Evolutionary conservation across 306 rosid species (phyloP), one percentile per base, ranked within the genome.

Genomic region (Luffa acutangula): DNA sequence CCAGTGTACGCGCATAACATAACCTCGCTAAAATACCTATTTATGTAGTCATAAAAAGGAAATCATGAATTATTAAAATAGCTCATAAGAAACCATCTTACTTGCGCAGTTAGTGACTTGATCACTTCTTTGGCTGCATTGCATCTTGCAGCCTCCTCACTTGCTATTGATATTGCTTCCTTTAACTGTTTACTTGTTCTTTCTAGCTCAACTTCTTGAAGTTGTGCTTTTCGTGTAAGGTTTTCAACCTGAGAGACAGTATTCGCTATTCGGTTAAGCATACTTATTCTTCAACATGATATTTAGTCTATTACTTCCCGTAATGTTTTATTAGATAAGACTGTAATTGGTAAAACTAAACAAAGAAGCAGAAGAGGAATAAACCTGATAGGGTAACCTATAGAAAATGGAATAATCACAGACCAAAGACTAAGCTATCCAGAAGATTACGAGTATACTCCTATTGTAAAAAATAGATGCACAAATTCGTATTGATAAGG

Each of bases 41-140:
- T 56, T 34, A 12, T 39, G 42, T 14, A 70, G 59, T 21, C 33
- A 76, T 18, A 36, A 7, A 76, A 37, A 51, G 25, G 37, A 43
- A 43, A 46, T 20, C 18, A 71, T 46, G 41, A 21, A 45, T 41
- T 48, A 71, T 13, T 46, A 46, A 9, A 70, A 43, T 70, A 70
- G 54, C 13, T 48, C 25, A 64, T 70, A 39, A 79, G 33, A 42
- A 82, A 78, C 67, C 75, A 82, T 74, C 90, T 86, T 86, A 95
- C 98, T 89, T 91, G 96, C 60, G 97, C 96, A 72, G 97, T 95
- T 81, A 95, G 98, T 2, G 98, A 95, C 86, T 91, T 93, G 88
- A 91, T 95, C 84, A 95, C 98, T 88, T 95, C 98, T 87, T 95
- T 95, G 82, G 98, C 98, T 33, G 91, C 96, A 85, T 91, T 95